Evolutionary conservation across 805 yeast genomes (phyloP).

Genomic region (Wickerhamiella musiphila): DNA sequence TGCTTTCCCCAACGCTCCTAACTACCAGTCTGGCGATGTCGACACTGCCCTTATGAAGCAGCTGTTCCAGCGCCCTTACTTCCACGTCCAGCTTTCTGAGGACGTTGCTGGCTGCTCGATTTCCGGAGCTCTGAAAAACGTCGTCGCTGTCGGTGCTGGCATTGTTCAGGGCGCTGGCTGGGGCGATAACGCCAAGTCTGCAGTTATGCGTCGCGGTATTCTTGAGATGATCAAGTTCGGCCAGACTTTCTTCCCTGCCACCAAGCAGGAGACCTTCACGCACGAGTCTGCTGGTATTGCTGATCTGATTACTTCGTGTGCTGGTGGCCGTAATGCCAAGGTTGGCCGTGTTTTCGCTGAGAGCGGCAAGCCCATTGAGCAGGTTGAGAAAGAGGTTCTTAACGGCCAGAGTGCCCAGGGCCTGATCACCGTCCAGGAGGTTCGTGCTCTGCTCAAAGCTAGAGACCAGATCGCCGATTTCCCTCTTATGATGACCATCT

Average conservation of each 20-base stretch:
- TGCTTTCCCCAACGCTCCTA: slow-evolving; percentile 64
- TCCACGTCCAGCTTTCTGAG: slow-evolving; percentile 83
- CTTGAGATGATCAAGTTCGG: slow-evolving; percentile 83
- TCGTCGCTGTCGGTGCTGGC: slow-evolving; percentile 92
- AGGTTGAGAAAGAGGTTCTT: slow-evolving; percentile 68
- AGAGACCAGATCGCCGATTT: slow-evolving; percentile 43
- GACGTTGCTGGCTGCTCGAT: slow-evolving; percentile 94
- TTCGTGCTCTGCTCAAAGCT: slow-evolving; percentile 52
- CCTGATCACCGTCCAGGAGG: slow-evolving; percentile 76
- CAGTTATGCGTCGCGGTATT: slow-evolving; percentile 90
- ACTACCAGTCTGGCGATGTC: slow-evolving; percentile 55
- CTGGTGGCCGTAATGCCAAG: slow-evolving; percentile 92
- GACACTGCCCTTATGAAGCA: slow-evolving; percentile 57
- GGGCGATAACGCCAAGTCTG: slow-evolving; percentile 98
- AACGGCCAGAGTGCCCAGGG: slow-evolving; percentile 98
- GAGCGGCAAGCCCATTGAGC: slow-evolving; percentile 57
- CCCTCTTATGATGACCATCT: slow-evolving; percentile 69
- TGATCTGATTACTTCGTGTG: slow-evolving; percentile 90
- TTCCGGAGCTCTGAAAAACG: slow-evolving; percentile 94
- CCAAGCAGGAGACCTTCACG: slow-evolving; percentile 65
- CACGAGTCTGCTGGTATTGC: slow-evolving; percentile 97
- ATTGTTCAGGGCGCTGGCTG: slow-evolving; percentile 95
- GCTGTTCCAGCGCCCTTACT: slow-evolving; percentile 91
- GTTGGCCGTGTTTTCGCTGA: slow-evolving; percentile 78
- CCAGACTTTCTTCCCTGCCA: slow-evolving; percentile 57